phyloP scores from a whole-genome alignment of 352 stramenopile genomes.

The Phytophthora lateralis region DNA sequence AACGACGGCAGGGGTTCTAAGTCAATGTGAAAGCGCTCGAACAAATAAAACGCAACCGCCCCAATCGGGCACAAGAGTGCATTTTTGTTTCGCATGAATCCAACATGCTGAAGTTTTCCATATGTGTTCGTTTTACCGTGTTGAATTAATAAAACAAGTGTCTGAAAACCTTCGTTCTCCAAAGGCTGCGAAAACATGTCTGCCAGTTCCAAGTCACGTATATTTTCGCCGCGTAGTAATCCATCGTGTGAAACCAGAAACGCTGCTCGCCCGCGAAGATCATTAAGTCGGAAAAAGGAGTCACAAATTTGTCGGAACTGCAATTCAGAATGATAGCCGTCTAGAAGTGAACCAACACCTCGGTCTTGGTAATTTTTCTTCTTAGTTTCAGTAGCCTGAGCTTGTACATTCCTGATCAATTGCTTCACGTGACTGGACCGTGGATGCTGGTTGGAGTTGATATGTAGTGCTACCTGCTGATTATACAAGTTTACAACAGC shows the following conservation, averaged over 20 bases:
- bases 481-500: constrained; percentile 11
- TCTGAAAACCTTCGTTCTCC: constrained; percentile 7
- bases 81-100: constrained; percentile 19
- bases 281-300: constrained; percentile 1
- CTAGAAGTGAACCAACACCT: constrained; percentile 8
- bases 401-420: constrained; percentile 16
- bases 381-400: constrained; percentile 2
- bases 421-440: constrained; percentile 10
- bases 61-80: constrained; percentile 16
- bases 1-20: constrained; percentile 12
- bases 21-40: constrained; percentile 14
- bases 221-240: constrained; percentile 17
- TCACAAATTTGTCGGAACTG: constrained; percentile 18
- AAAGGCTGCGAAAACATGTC: constrained; percentile 13
- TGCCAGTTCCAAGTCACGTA: constrained; percentile 14
- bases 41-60: constrained; percentile 12
- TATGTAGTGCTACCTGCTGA: constrained; percentile 2
- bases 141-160: constrained; percentile 19
- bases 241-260: constrained; percentile 18
- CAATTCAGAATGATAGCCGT: constrained; percentile 5
- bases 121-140: constrained; percentile 21
- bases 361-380: constrained; percentile 15
- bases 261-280: constrained; percentile 4
- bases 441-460: constrained; percentile 12
- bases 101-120: constrained; percentile 16